Percentiles rank a stretch among this genome's conserved stretches.
These are phyloP conservation scores for Irpex sp. DNA, from an alignment of 1,284 basidiomycete species.

Conservation along the genomic window DNA sequence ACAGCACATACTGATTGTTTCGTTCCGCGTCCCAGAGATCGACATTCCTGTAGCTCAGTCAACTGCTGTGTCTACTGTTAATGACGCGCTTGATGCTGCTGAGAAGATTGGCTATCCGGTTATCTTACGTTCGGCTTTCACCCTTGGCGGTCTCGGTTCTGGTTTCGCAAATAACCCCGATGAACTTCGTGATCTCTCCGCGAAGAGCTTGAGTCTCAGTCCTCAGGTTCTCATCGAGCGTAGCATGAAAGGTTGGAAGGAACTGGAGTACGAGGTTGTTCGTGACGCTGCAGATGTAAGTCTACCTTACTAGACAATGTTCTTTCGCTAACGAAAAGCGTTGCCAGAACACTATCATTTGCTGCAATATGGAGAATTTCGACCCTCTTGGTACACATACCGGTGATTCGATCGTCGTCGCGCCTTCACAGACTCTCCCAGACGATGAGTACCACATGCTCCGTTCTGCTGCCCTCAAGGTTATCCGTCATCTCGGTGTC, in stretches of 20 bases:
- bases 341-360: conserved; percentile 84
- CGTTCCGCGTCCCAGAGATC: conserved; percentile 64
- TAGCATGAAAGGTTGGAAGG: conserved; percentile 99
- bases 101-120: conserved; percentile 95
- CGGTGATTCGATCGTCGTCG: conserved; percentile 99
- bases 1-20: conserved; percentile 3
- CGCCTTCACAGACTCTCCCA: conserved; percentile 95
- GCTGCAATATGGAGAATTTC: conserved; percentile 99
- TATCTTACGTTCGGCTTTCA: conserved; percentile 97
- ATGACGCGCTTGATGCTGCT: conserved; percentile 89
- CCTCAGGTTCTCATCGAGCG: conserved; percentile 98
- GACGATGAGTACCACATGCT: conserved; percentile 99
- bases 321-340: conserved; percentile 1
- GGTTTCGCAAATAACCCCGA: conserved; percentile 97
- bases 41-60: conserved; percentile 97
- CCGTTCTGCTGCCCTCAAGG: conserved; percentile 93
- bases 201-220: conserved; percentile 86
- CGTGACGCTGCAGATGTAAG: conserved; percentile 91
- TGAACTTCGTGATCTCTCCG: conserved; percentile 92
- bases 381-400: conserved; percentile 99
- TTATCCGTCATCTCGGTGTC: conserved; percentile 88
- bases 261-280: conserved; percentile 99
- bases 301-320: conserved; percentile 17
- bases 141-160: conserved; percentile 96
- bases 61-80: conserved; percentile 95